These are phyloP conservation scores for Botrytis squamosa DNA, from an alignment of 2,329 filamentous ascomycete genomes.

Conservation along the genomic window DNA sequence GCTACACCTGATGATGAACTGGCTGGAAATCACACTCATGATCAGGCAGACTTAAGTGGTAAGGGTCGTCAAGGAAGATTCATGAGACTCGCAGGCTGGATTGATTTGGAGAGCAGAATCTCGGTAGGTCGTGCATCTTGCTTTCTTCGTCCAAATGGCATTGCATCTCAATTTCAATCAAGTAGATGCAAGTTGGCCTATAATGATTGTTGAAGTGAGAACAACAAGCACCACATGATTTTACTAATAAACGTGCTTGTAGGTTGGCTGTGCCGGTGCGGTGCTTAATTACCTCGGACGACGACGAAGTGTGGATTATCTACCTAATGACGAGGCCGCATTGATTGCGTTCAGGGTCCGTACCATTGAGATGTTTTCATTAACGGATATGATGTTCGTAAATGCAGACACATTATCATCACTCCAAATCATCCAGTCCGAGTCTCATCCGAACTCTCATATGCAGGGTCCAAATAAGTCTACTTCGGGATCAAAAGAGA, in stretches of 20 bases:
- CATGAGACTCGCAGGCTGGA: slow-evolving; percentile 65
- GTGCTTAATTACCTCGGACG: slow-evolving; percentile 77
- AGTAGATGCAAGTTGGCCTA: neutral
- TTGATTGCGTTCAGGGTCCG: slow-evolving; percentile 58
- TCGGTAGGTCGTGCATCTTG: slow-evolving; percentile 53
- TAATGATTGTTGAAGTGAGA: neutral
- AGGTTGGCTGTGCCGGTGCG: slow-evolving; percentile 81
- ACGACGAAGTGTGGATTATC: slow-evolving; percentile 59
- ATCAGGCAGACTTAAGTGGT: slow-evolving; percentile 43
- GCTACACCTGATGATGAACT: slow-evolving; percentile 56
- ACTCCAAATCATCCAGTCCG: slow-evolving; percentile 80
- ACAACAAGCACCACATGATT: neutral
- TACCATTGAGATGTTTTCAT: slow-evolving; percentile 71
- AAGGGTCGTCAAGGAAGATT: slow-evolving; percentile 61
- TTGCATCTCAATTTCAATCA: too few relatives aligned
- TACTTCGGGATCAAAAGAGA: slow-evolving; percentile 70
- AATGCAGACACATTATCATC: slow-evolving; percentile 77
- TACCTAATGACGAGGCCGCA: slow-evolving; percentile 57
- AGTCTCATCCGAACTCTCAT: slow-evolving; percentile 79
- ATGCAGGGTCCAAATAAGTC: slow-evolving; percentile 66
- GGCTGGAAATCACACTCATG: slow-evolving; percentile 23
- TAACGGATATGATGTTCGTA: slow-evolving; percentile 69
- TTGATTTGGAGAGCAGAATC: slow-evolving; percentile 71
- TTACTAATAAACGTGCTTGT: neutral
- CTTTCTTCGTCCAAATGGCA: neutral